phyloP scores from a whole-genome alignment of 2,329 filamentous ascomycete genomes.

The Westerdykella ornata region DNA sequence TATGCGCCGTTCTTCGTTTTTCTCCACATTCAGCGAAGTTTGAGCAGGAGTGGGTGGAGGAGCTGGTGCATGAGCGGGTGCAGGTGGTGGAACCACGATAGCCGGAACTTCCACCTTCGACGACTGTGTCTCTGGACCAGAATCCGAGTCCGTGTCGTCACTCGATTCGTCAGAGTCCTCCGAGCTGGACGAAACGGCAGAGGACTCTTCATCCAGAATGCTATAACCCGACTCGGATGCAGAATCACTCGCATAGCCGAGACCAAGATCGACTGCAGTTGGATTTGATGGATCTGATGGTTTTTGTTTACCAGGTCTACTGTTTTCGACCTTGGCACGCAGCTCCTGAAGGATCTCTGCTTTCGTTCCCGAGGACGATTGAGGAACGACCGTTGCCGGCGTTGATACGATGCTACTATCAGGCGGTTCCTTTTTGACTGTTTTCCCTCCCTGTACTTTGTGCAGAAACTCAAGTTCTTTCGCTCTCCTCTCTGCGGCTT shows the following conservation, averaged over 20 bases:
- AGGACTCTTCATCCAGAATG: constrained; percentile 13
- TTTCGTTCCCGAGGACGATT: constrained; percentile 7
- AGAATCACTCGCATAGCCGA: constrained; percentile 29
- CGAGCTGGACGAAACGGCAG: constrained; percentile 27
- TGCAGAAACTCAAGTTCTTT: constrained; percentile 38
- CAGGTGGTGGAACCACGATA: constrained; percentile 5
- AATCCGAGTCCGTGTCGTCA: constrained; percentile 18
- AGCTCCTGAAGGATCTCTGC: constrained; percentile 24
- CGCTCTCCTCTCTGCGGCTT: constrained; percentile 18
- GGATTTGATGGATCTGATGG: neutral
- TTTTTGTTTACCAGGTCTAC: constrained; percentile 19
- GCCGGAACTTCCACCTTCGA: constrained; percentile 23
- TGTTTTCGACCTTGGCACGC: constrained; percentile 31
- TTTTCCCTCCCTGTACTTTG: constrained; percentile 17
- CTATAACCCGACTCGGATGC: constrained; percentile 15
- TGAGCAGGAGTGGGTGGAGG: constrained; percentile 11
- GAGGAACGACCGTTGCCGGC: constrained; percentile 1
- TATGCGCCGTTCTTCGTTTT: constrained; percentile 4
- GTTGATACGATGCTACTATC: constrained; percentile 3
- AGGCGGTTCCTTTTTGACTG: constrained; percentile 11
- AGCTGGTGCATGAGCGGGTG: constrained; percentile 9
- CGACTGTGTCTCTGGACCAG: constrained; percentile 35
- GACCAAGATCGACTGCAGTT: constrained; percentile 18
- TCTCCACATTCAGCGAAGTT: constrained; percentile 5
- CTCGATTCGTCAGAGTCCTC: constrained; percentile 14